A percentile compares a stretch with the other conserved stretches of the same genome.
Evolutionary conservation across 352 stramenopile genomes (phyloP).

Genomic region (Phytophthora litchii): DNA sequence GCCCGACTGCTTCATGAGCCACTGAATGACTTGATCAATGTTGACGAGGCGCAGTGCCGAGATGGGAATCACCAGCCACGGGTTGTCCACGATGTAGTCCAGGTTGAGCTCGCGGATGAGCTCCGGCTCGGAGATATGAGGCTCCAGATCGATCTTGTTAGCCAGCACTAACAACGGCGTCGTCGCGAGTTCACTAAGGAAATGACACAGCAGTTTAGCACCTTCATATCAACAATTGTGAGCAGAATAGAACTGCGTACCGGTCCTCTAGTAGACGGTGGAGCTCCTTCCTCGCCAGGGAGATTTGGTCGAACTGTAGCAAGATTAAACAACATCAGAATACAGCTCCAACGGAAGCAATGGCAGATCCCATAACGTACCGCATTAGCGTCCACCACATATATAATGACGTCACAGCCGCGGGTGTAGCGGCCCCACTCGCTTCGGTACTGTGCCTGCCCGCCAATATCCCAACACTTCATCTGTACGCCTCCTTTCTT

Average conservation of each 20-base stretch:
- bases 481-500: slow-evolving; percentile 96
- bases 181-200: slow-evolving; percentile 77
- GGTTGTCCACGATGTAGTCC: slow-evolving; percentile 99
- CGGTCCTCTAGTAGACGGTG: slow-evolving; percentile 94
- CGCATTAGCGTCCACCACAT: slow-evolving; percentile 97
- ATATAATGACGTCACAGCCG: slow-evolving; percentile 99
- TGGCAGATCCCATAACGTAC: slow-evolving; percentile 46
- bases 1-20: slow-evolving; percentile 95
- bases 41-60: slow-evolving; percentile 96
- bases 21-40: slow-evolving; percentile 98
- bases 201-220: slow-evolving; percentile 15
- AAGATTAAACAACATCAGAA: slow-evolving; percentile 8
- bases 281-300: slow-evolving; percentile 94
- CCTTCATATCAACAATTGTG: neutral
- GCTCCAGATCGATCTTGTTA: slow-evolving; percentile 99
- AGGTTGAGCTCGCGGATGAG: slow-evolving; percentile 96
- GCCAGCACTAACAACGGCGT: slow-evolving; percentile 96
- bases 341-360: neutral
- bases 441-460: slow-evolving; percentile 96
- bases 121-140: slow-evolving; percentile 91
- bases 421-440: slow-evolving; percentile 95
- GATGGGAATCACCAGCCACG: slow-evolving; percentile 98
- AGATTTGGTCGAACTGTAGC: slow-evolving; percentile 92
- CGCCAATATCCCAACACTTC: slow-evolving; percentile 99
- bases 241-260: slow-evolving; percentile 39